These are phyloP conservation scores for Prunus mira DNA, from an alignment of 306 rosid genomes.

Conservation along the genomic window DNA sequence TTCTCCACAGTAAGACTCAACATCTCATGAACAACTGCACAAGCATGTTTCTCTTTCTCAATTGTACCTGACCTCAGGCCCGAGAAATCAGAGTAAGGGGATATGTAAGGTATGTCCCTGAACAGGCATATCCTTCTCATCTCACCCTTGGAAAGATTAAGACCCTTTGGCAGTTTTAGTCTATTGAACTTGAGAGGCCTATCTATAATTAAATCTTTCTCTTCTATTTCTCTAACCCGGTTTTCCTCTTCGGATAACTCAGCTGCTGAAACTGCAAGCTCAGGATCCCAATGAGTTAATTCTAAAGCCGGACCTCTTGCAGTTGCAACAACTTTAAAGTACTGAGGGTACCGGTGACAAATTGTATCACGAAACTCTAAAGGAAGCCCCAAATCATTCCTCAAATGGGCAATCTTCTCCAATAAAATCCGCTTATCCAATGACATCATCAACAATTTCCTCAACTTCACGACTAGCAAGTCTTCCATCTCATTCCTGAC, in stretches of 20 bases:
- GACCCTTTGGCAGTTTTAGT: slow-evolving; percentile 77
- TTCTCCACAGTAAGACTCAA: slow-evolving; percentile 85
- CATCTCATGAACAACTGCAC: slow-evolving; percentile 84
- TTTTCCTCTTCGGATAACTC: slow-evolving; percentile 77
- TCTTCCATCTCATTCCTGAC: slow-evolving; percentile 83
- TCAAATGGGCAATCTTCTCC: slow-evolving; percentile 77
- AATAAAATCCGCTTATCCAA: slow-evolving; percentile 66
- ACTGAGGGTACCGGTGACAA: slow-evolving; percentile 78
- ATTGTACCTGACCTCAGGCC: slow-evolving; percentile 50
- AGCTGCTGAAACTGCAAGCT: slow-evolving; percentile 84
- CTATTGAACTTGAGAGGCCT: slow-evolving; percentile 69
- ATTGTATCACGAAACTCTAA: slow-evolving; percentile 75
- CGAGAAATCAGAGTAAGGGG: slow-evolving; percentile 85
- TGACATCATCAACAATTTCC: slow-evolving; percentile 87
- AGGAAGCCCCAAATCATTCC: slow-evolving; percentile 72
- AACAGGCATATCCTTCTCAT: slow-evolving; percentile 65
- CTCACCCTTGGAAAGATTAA: slow-evolving; percentile 76
- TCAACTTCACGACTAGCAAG: slow-evolving; percentile 62
- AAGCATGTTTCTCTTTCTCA: slow-evolving; percentile 85
- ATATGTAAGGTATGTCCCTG: slow-evolving; percentile 73
- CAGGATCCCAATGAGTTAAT: slow-evolving; percentile 88
- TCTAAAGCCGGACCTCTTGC: slow-evolving; percentile 76
- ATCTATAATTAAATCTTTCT: slow-evolving; percentile 72
- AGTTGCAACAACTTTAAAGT: slow-evolving; percentile 71
- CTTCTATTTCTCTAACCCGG: slow-evolving; percentile 54